Base-by-base conservation (phyloP, 2,329 filamentous ascomycete species). In the Pseudopithomyces maydicus region DNA sequence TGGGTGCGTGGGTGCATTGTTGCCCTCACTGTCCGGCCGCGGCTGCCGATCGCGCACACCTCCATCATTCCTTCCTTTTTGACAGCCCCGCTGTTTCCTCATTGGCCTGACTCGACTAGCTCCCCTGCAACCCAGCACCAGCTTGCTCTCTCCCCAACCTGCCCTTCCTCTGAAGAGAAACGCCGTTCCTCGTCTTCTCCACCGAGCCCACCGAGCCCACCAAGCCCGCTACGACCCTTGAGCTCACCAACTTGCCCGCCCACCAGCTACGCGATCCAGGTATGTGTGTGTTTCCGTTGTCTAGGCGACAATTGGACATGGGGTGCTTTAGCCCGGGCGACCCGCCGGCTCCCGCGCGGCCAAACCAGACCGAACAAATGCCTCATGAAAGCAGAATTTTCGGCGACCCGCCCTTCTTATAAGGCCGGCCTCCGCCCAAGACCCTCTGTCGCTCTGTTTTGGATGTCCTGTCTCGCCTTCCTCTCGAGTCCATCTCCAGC, bases 341-440 rank as follows among this genome's bases (percentile, higher is more conserved):
- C 62, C 67, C 69, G 65, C 64, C 64, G 64, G 66, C 38, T 65
- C 64, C 70, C 68, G 64, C 55, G 63, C 65, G 59, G 59, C 63
- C 55, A 67, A 60, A 56, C 60, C 57, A 58, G 57, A 56, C 67
- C 64, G 71, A 69, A 68, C 69, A 69, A 73, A 74, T 74, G 64
- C 73, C 72, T 72, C 71, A 74, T 61, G 49, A 58, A 48, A 63
- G 68, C 67, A 72, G 68, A 70, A 68, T 70, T 73, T 74, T 73
- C 68, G 64, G 69, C 62, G 42, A 65, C 45, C 61, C 59, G 62
- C 57, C 58, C 47, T 54, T 61, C 48, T 73, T 74, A 69, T 73
- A 73, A 72, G 64, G 52, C 65, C 60, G 62, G 56, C 58, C 59
- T 56, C 55, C 57, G 61, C 54, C 63, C 57, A 52, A 52, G 48